Percentiles rank a stretch among this genome's conserved stretches.
phyloP scores from a whole-genome alignment of 1,284 basidiomycete genomes.

The Ceratobasidium sp. region DNA sequence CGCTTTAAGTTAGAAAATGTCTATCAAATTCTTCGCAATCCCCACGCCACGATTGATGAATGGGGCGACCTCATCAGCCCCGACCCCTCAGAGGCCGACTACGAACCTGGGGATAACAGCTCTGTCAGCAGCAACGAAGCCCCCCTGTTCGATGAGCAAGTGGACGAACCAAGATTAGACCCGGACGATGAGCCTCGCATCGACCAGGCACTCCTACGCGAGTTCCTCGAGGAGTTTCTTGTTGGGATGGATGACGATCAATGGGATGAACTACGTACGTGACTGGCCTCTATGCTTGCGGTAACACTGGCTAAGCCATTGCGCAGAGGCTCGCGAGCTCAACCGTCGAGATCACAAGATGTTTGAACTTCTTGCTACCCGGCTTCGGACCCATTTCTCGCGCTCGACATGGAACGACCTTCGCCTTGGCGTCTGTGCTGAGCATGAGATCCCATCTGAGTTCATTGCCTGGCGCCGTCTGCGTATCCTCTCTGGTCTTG shows the following conservation, averaged over 20 bases:
- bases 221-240: neutral
- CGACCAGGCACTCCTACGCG: neutral
- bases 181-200: neutral
- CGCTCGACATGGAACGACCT: constrained; percentile 9
- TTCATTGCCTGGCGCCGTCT: constrained; percentile 30
- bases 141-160: neutral
- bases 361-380: constrained; percentile 8
- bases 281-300: neutral
- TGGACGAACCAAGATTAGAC: neutral
- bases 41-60: neutral
- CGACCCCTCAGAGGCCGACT: neutral
- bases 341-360: neutral
- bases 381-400: constrained; percentile 12
- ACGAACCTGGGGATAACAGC: neutral
- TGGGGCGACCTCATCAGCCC: neutral
- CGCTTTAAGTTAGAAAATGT: neutral
- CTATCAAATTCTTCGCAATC: neutral
- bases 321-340: neutral
- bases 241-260: constrained; percentile 3
- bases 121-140: neutral
- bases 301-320: neutral
- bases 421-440: neutral
- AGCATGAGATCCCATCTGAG: neutral
- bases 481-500: constrained; percentile 9
- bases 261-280: constrained; percentile 8